Evolutionary conservation across 805 yeast species (phyloP), one percentile per base, ranked within the genome.

Genomic region (Ogataea populi-albae): DNA sequence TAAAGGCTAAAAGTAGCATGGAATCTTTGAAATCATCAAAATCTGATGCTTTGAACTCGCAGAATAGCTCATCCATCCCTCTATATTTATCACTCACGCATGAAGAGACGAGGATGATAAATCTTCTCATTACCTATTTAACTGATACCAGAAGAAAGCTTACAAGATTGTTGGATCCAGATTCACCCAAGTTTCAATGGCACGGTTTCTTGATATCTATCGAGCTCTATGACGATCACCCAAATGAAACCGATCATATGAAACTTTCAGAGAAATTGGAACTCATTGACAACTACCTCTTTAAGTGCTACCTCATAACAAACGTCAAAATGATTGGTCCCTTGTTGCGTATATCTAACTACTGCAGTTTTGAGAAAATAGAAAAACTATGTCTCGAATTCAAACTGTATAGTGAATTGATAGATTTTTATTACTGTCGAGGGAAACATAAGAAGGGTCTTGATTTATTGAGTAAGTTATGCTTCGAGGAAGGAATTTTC

Each of bases 261-360:
- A 41, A 46, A 6, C 49, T 63, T 16, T 71, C 74, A 0, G 56
- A 66, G 8, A 61, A 76, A 30, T 54, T 68, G 4, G 52, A 50
- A 4, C 40, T 72, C 1, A 73, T 93, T 2, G 98, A 91, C 52
- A 83, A 95, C 0, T 70, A 86, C 1, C 65, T 93, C 14, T 86
- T 91, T 50, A 67, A 76, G 34, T 76, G 93, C 41, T 91, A 93
- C 54, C 65, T 78, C 39, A 54, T 77, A n/a, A 75, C 76, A 20
- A 76, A 77, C 36, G 84, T 86, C 0, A 72, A 81, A 43, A 67
- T 91, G 55, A 72, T 91, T 10, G 95, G 91, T 0, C 93, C 98
- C 0, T 72, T 91, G 15, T 67, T 91, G 4, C 68, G 98, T 32
- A 70, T 87, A 2, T 73, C 76, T 18, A 93, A 89, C 56, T 66